These are phyloP conservation scores for Trametes hirsuta DNA, from an alignment of 1,284 basidiomycete species.

Conservation along the genomic window DNA sequence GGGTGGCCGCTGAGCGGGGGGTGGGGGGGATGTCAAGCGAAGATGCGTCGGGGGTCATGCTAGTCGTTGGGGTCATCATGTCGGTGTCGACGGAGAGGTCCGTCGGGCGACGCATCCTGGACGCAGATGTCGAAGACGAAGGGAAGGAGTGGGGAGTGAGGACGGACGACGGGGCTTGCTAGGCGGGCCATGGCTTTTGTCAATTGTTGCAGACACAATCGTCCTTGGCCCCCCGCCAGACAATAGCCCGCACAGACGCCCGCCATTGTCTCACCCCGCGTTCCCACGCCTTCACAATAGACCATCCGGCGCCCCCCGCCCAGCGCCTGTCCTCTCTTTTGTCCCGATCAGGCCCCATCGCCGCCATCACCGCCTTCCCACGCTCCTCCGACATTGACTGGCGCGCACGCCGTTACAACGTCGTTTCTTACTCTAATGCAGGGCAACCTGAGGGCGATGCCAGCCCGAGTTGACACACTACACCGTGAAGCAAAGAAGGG, in stretches of 20 bases:
- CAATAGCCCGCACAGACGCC: slow-evolving; percentile 24
- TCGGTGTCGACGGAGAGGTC: slow-evolving; percentile 39
- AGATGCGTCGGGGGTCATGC: slow-evolving; percentile 33
- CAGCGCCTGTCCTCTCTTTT: slow-evolving; percentile 15
- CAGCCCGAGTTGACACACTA: too few species aligned
- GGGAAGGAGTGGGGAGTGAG: slow-evolving; percentile 23
- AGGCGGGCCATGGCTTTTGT: slow-evolving; percentile 36
- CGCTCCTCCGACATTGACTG: background rate
- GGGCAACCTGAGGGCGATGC: too few species aligned
- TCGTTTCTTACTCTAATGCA: too few species aligned
- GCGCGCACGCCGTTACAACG: too few species aligned
- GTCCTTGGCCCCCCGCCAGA: slow-evolving; percentile 9
- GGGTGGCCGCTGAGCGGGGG: slow-evolving; percentile 28
- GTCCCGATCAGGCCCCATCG: slow-evolving; percentile 19
- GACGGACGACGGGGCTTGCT: slow-evolving; percentile 5
- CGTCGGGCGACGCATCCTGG: slow-evolving; percentile 39
- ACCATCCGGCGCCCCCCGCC: background rate
- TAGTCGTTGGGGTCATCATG: slow-evolving; percentile 32
- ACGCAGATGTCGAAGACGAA: slow-evolving; percentile 28
- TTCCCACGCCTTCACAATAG: slow-evolving; percentile 27
- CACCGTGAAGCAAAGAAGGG: too few species aligned
- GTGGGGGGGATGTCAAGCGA: slow-evolving; percentile 31
- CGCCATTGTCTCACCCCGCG: slow-evolving; percentile 18
- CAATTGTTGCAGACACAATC: slow-evolving; percentile 33
- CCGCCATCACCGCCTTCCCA: slow-evolving; percentile 11